Percentiles rank a stretch among this genome's conserved stretches.
These are phyloP conservation scores for Melastoma candidum DNA, from an alignment of 441 rosid genomes.

Conservation along the genomic window DNA sequence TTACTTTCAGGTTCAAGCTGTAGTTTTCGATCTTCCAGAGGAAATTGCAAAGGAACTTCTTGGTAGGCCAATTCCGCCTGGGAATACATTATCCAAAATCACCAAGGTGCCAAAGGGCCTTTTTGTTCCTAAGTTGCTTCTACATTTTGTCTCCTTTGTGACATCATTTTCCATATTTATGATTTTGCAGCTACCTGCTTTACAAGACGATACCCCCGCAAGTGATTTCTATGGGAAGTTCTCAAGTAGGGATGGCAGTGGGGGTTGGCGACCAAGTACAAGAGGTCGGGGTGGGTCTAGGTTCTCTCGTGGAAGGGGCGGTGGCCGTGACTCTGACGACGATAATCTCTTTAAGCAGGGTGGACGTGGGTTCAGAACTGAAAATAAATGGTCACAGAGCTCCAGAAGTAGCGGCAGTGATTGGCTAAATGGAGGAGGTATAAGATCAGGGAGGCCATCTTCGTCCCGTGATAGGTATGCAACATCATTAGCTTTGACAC, in stretches of 20 bases:
- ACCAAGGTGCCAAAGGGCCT: constrained; percentile 40
- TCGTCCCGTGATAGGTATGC: constrained; percentile 54
- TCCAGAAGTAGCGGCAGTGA: constrained; percentile 55
- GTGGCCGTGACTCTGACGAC: constrained; percentile 25
- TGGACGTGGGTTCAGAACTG: constrained; percentile 30
- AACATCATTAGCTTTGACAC: no score
- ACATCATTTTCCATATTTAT: not conserved
- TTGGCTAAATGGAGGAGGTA: constrained; percentile 65
- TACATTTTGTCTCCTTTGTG: not conserved
- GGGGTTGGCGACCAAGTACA: constrained; percentile 19
- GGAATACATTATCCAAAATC: constrained; percentile 65
- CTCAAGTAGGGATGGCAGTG: constrained; percentile 53
- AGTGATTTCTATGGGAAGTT: constrained; percentile 78
- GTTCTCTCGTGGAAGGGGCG: constrained; percentile 51
- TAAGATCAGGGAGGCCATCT: constrained; percentile 36
- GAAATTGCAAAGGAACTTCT: constrained; percentile 81
- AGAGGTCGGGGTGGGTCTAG: constrained; percentile 38
- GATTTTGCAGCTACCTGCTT: constrained; percentile 58
- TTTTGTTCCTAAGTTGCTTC: no score
- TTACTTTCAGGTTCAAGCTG: constrained; percentile 77
- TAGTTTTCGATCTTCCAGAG: constrained; percentile 93
- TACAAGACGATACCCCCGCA: constrained; percentile 90
- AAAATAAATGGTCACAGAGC: constrained; percentile 34
- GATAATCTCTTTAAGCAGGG: constrained; percentile 42
- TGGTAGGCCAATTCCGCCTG: constrained; percentile 59